Conservation (phyloP, 371 early-diverging fungal species). For the Blyttiomyces sp. region DNA sequence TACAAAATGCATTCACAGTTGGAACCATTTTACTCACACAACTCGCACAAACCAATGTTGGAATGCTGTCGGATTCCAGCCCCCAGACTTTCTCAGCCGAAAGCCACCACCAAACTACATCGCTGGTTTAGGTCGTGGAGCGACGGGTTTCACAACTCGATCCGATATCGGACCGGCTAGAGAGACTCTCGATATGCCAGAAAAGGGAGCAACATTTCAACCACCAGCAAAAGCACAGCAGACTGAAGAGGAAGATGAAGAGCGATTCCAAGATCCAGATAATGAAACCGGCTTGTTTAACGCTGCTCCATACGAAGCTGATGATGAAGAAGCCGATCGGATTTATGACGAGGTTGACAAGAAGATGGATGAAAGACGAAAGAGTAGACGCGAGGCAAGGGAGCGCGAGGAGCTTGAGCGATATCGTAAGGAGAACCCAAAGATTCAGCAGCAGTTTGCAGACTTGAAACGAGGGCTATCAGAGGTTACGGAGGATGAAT, state of each 20-base stretch:
- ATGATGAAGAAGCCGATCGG: slow-evolving; percentile 95
- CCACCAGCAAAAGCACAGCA: slow-evolving; percentile 5
- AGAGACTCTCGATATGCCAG: slow-evolving; percentile 86
- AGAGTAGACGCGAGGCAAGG: slow-evolving; percentile 46
- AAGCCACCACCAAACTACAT: slow-evolving; percentile 76
- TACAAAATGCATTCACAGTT: too few relatives aligned
- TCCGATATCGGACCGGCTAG: slow-evolving; percentile 97
- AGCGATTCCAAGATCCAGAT: slow-evolving; percentile 84
- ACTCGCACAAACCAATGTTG: slow-evolving; percentile 1
- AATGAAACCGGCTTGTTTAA: slow-evolving; percentile 91
- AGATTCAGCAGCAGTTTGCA: slow-evolving; percentile 85
- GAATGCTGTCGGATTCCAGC: too few relatives aligned
- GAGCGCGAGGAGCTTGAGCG: slow-evolving; percentile 55
- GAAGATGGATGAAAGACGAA: slow-evolving; percentile 86
- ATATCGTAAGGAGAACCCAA: slow-evolving; percentile 48
- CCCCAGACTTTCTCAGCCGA: slow-evolving; percentile 42
- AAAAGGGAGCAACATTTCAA: slow-evolving; percentile 11
- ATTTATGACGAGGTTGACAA: slow-evolving; percentile 89
- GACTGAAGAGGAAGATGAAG: slow-evolving; percentile 49
- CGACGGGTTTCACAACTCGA: slow-evolving; percentile 96
- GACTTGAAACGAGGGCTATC: slow-evolving; percentile 84
- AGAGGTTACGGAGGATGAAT: slow-evolving; percentile 76
- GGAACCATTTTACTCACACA: not conserved
- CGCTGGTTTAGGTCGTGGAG: slow-evolving; percentile 94
- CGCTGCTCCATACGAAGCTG: slow-evolving; percentile 84